Evolutionary conservation across 352 stramenopile genomes (phyloP).

Genomic region (Globisporangium takayamanum): DNA sequence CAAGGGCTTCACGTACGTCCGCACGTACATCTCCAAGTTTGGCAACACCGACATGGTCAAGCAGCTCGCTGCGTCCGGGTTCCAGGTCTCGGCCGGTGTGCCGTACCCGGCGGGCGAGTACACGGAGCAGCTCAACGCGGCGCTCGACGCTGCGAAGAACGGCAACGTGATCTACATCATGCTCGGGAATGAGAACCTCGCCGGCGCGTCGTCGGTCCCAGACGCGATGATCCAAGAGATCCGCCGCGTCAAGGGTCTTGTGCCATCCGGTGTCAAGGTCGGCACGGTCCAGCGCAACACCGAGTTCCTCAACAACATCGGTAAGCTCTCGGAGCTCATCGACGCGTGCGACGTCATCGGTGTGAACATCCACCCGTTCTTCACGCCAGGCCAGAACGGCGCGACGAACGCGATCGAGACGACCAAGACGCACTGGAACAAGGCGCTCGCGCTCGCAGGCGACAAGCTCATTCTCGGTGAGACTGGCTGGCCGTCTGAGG

Average conservation of each 20-base stretch:
- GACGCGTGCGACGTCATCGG: constrained; percentile 37
- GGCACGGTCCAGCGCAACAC: constrained; percentile 65
- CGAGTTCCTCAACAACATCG: constrained; percentile 35
- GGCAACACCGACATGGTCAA: constrained; percentile 41
- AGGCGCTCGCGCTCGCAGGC: constrained; percentile 26
- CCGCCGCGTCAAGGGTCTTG: constrained; percentile 35
- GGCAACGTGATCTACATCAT: constrained; percentile 52
- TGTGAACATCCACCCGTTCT: constrained; percentile 60
- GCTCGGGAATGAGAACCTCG: constrained; percentile 68
- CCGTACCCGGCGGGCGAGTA: constrained; percentile 44
- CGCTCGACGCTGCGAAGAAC: constrained; percentile 31
- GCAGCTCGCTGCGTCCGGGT: constrained; percentile 39
- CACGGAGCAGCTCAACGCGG: constrained; percentile 29
- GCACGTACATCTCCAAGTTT: constrained; percentile 65
- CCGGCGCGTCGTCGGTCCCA: constrained; percentile 19
- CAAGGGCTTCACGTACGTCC: constrained; percentile 50
- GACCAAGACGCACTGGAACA: constrained; percentile 43
- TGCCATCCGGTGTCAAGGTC: constrained; percentile 39
- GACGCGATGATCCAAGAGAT: constrained; percentile 44
- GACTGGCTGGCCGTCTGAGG: constrained; percentile 42
- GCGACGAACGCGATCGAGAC: constrained; percentile 32
- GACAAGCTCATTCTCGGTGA: constrained; percentile 50
- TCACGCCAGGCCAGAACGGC: constrained; percentile 27
- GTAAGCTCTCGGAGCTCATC: constrained; percentile 32
- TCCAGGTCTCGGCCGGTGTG: constrained; percentile 42